Evolutionary conservation across 1,284 basidiomycete species (phyloP), one percentile per base, ranked within the genome.

Genomic region (Pseudozyma tsukubaensis): DNA sequence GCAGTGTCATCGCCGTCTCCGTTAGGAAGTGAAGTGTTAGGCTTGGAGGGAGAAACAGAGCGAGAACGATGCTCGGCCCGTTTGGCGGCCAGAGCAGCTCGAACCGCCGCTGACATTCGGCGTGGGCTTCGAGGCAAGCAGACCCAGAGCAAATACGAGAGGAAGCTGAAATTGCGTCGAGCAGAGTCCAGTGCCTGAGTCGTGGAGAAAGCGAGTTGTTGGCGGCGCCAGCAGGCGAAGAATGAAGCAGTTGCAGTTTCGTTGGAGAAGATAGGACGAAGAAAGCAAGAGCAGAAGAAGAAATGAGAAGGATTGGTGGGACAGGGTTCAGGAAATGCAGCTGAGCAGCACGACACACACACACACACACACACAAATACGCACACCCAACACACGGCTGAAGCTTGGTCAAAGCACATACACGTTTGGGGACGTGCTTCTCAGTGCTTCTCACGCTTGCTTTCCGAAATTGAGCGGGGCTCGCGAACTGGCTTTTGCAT

Each of bases 61-160:
- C 63, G 61, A 10, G 68, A 67, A 43, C 76, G 65, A 39, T 57
- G 59, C 44, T 63, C 73, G 40, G 74, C 74, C 51, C 74, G 36
- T 60, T 69, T 68, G 8, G 67, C 78, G 49, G 76, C 72, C 50
- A 79, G 54, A 36, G 78, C 78, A 65, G 78, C 78, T 32, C 70
- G 69, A 36, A 80, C 70, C 37, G 74, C 73, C 43, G 67, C 78
- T 40, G 78, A 80, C 78, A 80, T 80, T 44, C 67, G 61, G 50
- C 47, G 67, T 59, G 6, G 24, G 24, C 24, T 29, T 29, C 54
- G 50, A 36, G 21, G 10, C 37, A n/a, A 43, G 21, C 44, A 12
- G 42, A 40, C 24, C 45, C 34, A 21, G 19, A n/a, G 35, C 32
- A 36, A 45, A 21, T 44, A 2, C 42, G 45, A 50, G 29, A 32